Evolutionary conservation across 352 stramenopile genomes (phyloP), one percentile per base, ranked within the genome.

Genomic region (Pythium dissotocum): DNA sequence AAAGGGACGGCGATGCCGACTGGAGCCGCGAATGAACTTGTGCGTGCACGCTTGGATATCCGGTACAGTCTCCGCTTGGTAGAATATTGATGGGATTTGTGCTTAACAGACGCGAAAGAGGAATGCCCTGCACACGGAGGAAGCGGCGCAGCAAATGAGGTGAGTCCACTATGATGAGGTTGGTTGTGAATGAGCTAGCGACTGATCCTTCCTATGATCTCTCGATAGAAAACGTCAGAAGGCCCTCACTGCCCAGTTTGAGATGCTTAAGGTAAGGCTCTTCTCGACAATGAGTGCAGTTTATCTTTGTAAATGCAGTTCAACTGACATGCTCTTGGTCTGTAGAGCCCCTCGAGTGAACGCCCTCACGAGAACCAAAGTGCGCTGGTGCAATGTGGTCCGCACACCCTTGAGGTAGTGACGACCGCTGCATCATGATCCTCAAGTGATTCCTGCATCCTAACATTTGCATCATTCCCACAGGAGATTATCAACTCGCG

Each of bases 401-500:
- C 28, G n/a, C 49, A 21, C 1, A 38, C 9, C n/a, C 28, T 30
- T 28, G 53, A 40, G 32, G 53, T 38, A 10, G 53, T 28, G 44
- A 5, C 24, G 6, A 40, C 21, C 6, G 1, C 16, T 24, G 10
- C 28, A 21, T 26, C 38, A 30, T n/a, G 9, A 42, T 58, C 14
- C 5, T 24, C 32, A 13, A 10, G 7, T 13, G 7, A 40, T 6
- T 40, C 2, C 13, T 32, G 18, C 1, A 1, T 46, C 13, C 10
- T 14, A 4, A 44, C 26, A 7, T 55, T 28, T 36, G 61, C 7
- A 28, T 7, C 51, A 16, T 16, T 57, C 54, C 18, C 55, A 40
- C 70, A 92, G 79, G 65, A 80, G 12, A 88, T 92, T 13, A 73
- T 92, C 48, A 92, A 92, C 67, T 89, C 84, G 8, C 77, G 82